Base-by-base conservation (phyloP, 2,329 filamentous ascomycete species). In the Fusarium nurragi region DNA sequence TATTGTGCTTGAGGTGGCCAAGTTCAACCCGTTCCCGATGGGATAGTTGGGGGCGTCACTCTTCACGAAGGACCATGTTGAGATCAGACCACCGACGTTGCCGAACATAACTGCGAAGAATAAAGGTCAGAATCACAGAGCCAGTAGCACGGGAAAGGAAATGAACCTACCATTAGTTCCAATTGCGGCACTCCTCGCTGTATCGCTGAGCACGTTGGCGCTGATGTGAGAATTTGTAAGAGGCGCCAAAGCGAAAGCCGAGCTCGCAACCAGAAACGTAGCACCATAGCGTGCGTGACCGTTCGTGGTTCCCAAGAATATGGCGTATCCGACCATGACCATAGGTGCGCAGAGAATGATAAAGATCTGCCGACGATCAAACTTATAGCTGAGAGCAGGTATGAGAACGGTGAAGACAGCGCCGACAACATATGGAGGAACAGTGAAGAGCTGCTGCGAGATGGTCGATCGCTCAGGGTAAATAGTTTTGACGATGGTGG, bases 191-290 rank as follows among this genome's bases (percentile, higher is more conserved):
- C 86, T 86, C 14, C 89, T 83, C 0, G 90, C 87, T 0, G 90
- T 90, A 67, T 92, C 90, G 5, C 86, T 88, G 9, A 91, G 84
- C 0, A 92, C 88, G 65, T 92, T 92, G 8, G 88, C 89, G 0
- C 88, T 86, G 1, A 85, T 86, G 53, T 62, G 57, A 3, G 57
- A 62, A 18, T 62, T 62, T 2, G 57, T 62, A 84, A 64, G 26
- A 16, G 61, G 61, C 9, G 23, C 61, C 9, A 63, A 28, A 14
- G 60, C 56, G 36, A 63, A 63, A 3, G 46, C 59, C 1, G 52
- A 63, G 9, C 58, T 63, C 2, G 88, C 85, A 52, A 91, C 87
- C 54, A 92, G 75, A 76, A 92, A 93, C 0, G 88, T 90, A 0
- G 89, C 90, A 1, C 84, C 89, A 72, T 92, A 93, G 18, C 88